Percentiles rank a stretch among this genome's conserved stretches.
These are phyloP conservation scores for Apiospora kogelbergensis DNA, from an alignment of 2,329 filamentous ascomycete genomes.

Conservation along the genomic window DNA sequence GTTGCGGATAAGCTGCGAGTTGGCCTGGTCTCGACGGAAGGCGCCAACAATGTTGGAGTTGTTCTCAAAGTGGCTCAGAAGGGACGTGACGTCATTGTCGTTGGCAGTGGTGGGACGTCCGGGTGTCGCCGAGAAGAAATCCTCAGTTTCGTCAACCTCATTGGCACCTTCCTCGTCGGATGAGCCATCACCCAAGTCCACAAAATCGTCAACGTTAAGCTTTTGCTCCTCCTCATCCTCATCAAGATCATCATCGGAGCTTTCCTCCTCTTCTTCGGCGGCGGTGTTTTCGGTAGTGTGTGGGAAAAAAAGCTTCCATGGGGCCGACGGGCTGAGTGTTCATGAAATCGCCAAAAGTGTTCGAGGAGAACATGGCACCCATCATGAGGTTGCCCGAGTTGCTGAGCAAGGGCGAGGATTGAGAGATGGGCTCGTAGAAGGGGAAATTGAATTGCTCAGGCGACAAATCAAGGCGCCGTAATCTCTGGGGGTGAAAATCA, in stretches of 20 bases:
- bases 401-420: conserved; percentile 58
- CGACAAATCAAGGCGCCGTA: conserved; percentile 49
- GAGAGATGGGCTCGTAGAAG: conserved; percentile 37
- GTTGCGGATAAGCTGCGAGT: conserved; percentile 59
- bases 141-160: conserved; percentile 47
- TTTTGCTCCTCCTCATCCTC: conserved; percentile 65
- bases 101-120: conserved; percentile 48
- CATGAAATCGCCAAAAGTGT: conserved; percentile 56
- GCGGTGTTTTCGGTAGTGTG: background rate
- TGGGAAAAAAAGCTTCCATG: conserved; percentile 74
- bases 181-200: conserved; percentile 60
- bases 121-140: conserved; percentile 50
- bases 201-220: conserved; percentile 70
- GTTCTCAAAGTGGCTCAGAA: conserved; percentile 67
- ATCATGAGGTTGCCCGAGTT: conserved; percentile 78
- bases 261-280: conserved; percentile 39
- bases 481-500: conserved; percentile 59
- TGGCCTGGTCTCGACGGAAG: conserved; percentile 70
- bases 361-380: conserved; percentile 64
- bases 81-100: conserved; percentile 50
- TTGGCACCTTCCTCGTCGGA: conserved; percentile 56
- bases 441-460: conserved; percentile 55
- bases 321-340: conserved; percentile 69
- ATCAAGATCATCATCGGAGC: conserved; percentile 51
- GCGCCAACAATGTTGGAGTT: conserved; percentile 70